These are phyloP conservation scores for Vickermania ingenoplastis DNA, from an alignment of 208 protist species.

Conservation along the genomic window DNA sequence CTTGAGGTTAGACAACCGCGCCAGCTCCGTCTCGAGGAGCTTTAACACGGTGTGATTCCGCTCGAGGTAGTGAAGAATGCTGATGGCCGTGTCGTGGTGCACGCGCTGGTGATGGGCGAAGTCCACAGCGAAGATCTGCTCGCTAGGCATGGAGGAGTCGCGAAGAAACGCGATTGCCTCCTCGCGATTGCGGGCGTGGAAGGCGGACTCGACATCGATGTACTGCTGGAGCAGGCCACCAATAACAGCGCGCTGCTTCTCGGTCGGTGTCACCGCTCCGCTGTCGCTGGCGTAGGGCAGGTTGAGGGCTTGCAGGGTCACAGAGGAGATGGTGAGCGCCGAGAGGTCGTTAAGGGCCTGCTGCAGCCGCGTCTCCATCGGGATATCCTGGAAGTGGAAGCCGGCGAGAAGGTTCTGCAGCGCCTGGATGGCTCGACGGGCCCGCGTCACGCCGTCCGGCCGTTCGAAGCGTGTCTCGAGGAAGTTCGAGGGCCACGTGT, in stretches of 20 bases:
- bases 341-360: constrained; percentile 46
- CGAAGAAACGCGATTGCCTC: constrained; percentile 61
- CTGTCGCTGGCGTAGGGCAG: constrained; percentile 28
- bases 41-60: constrained; percentile 44
- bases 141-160: constrained; percentile 21
- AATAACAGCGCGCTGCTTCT: constrained; percentile 50
- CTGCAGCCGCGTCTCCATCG: constrained; percentile 37
- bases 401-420: constrained; percentile 65
- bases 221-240: constrained; percentile 59
- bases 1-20: constrained; percentile 35
- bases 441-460: constrained; percentile 47
- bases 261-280: constrained; percentile 28
- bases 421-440: constrained; percentile 45
- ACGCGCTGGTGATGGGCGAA: constrained; percentile 69
- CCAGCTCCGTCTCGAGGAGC: constrained; percentile 34
- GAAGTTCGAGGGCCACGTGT: constrained; percentile 54
- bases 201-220: constrained; percentile 47
- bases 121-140: constrained; percentile 42
- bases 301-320: constrained; percentile 39
- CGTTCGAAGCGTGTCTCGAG: constrained; percentile 44
- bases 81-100: constrained; percentile 57
- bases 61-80: constrained; percentile 47
- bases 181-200: constrained; percentile 56
- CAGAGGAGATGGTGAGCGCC: constrained; percentile 57
- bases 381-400: constrained; percentile 51